phyloP scores from a whole-genome alignment of 805 yeast species.

The Cyberlindnera suaveolens region DNA sequence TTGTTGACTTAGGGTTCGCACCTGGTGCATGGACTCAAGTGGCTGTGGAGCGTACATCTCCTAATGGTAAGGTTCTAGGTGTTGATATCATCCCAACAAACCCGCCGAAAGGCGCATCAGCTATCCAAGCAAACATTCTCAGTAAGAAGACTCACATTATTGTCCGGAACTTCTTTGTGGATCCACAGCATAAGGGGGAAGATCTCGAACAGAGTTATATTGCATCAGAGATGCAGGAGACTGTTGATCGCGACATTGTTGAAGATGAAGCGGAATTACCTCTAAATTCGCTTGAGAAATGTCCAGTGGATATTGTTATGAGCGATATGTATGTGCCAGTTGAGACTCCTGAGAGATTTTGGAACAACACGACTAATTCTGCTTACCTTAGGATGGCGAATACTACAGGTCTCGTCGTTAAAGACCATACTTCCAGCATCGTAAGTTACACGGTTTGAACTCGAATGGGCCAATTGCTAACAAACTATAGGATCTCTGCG shows the following conservation, averaged over 20 bases:
- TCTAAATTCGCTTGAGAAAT: slow-evolving; percentile 3
- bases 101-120: slow-evolving; percentile 76
- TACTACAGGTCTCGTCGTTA: slow-evolving; percentile 74
- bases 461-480: slow-evolving; percentile 1
- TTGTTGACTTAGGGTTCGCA: slow-evolving; percentile 87
- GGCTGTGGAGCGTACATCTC: slow-evolving; percentile 47
- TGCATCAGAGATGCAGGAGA: slow-evolving; percentile 23
- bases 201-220: slow-evolving; percentile 24
- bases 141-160: slow-evolving; percentile 55
- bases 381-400: slow-evolving; percentile 90
- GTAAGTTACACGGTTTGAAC: slow-evolving; percentile 30
- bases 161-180: slow-evolving; percentile 43
- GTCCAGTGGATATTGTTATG: slow-evolving; percentile 57
- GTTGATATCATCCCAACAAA: slow-evolving; percentile 73
- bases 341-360: slow-evolving; percentile 44
- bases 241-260: slow-evolving; percentile 6
- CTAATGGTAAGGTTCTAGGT: slow-evolving; percentile 59
- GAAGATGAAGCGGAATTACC: slow-evolving; percentile 3
- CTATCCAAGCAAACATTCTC: slow-evolving; percentile 85
- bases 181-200: slow-evolving; percentile 2
- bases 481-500: slow-evolving; percentile 61
- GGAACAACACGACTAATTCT: slow-evolving; percentile 65
- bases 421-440: slow-evolving; percentile 79
- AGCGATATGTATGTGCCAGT: slow-evolving; percentile 81
- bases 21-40: slow-evolving; percentile 97